A percentile compares a stretch with the other conserved stretches of the same genome.
Evolutionary conservation across 1,139 yeast genomes (phyloP).

Genomic region (Yamadazyma siamensis): DNA sequence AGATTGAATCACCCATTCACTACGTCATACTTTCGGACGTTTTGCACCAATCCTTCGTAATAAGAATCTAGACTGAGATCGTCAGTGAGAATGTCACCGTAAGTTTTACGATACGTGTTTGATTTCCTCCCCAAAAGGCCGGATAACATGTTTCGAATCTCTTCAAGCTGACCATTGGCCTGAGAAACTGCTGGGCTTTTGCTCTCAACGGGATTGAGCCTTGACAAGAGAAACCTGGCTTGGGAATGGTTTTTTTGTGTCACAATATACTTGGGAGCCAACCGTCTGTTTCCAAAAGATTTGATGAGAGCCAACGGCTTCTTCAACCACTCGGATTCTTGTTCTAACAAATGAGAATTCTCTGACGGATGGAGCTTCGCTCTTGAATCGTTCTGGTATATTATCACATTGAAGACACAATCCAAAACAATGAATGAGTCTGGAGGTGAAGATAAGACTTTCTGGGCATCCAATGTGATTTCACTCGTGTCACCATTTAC

Average conservation of each 20-base stretch:
- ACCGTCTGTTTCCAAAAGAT: constrained; percentile 4
- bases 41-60: constrained; percentile 14
- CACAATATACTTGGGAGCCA: constrained; percentile 20
- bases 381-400: constrained; percentile 19
- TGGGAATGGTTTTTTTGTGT: constrained; percentile 37
- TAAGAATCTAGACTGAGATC: constrained; percentile 18
- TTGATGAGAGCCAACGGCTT: constrained; percentile 16
- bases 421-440: constrained; percentile 28
- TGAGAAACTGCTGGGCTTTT: constrained; percentile 1
- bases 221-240: constrained; percentile 26
- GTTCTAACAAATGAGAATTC: constrained; percentile 21
- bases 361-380: constrained; percentile 32
- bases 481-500: too few species aligned
- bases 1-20: constrained; percentile 2
- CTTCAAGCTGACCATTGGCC: too few species aligned
- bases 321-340: constrained; percentile 10
- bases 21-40: constrained; percentile 7
- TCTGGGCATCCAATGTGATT: constrained; percentile 20
- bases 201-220: constrained; percentile 22
- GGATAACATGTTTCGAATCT: constrained; percentile 9
- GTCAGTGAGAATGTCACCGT: constrained; percentile 15
- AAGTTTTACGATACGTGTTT: constrained; percentile 2
- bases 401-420: constrained; percentile 23
- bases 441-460: constrained; percentile 13
- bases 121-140: constrained; percentile 2